phyloP scores from a whole-genome alignment of 2,329 filamentous ascomycete species.

The Aspergillus ruber region DNA sequence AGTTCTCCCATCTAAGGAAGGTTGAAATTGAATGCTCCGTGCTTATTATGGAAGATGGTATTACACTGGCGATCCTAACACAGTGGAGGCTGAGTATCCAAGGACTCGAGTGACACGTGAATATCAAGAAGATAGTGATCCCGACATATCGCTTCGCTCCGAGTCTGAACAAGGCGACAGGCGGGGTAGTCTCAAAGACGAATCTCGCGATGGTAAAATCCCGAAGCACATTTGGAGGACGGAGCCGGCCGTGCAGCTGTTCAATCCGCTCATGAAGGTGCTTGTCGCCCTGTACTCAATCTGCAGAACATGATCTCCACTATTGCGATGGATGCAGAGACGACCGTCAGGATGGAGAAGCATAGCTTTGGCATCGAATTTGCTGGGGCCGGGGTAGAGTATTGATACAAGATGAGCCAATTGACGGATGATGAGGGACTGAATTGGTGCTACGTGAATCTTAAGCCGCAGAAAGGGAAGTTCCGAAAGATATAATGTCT shows the following conservation, averaged over 20 bases:
- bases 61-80: slow-evolving; percentile 1
- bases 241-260: background rate
- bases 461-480: background rate
- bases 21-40: background rate
- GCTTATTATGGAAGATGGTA: slow-evolving; percentile 2
- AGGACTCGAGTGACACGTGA: background rate
- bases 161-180: background rate
- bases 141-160: slow-evolving; percentile 2
- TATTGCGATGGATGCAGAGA: background rate
- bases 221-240: slow-evolving; percentile 1
- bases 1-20: background rate
- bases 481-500: background rate
- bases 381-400: background rate
- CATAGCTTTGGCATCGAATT: background rate
- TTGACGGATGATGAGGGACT: background rate
- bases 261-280: background rate
- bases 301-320: background rate
- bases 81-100: background rate
- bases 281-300: background rate
- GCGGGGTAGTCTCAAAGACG: background rate
- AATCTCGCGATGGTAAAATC: background rate
- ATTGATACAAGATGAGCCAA: background rate
- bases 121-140: background rate
- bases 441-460: background rate
- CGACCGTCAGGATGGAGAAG: background rate